Base-by-base conservation (phyloP, 768 basidiomycete genomes). In the Pholiota molesta region DNA sequence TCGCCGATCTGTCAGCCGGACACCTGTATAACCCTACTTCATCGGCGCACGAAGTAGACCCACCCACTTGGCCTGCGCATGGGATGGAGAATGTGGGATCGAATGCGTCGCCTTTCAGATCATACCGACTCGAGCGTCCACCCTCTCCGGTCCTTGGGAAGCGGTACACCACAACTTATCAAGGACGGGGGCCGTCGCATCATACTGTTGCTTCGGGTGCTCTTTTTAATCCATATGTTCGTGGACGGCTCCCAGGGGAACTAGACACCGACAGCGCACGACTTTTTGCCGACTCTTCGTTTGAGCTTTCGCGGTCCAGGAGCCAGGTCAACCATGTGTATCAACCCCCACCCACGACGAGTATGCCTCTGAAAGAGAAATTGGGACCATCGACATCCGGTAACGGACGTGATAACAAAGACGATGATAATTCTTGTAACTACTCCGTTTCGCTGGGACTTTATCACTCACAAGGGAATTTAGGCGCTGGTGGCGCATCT, bases 1-100 rank as follows among this genome's bases (percentile, higher is more conserved):
- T 51, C 10, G 47, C 57, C 6, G 45, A 51, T 26, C 13, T 58
- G 2, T 23, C 57, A 1, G 45, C 57, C 7, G 57, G 57, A n/a
- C 57, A 58, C 35, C 35, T 58, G 19, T 58, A 35, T 28, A 58
- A 58, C 23, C 57, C 57, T 28, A 58, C 57, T 4, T 58, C 57
- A 7, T 58, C 57, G 9, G 14, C 21, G 29, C 45, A 58, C 23
- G 57, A 51, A 16, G 57, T 58, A 3, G 57, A 58, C 35, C 57
- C 57, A 6, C 57, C 57, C 8, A 58, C 57, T 7, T 58, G 57
- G 57, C 57, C 57, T n/a, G 57, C 47, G 5, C 42, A 58, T 35
- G 57, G 57, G 35, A 58, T 58, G 57, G 47, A 58, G n/a, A 58
- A 58, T 14, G 57, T 58, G 5, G 45, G 45, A 1, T 16, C 57